Base-by-base conservation (phyloP, 345 rosid species). In the Murraya paniculata region DNA sequence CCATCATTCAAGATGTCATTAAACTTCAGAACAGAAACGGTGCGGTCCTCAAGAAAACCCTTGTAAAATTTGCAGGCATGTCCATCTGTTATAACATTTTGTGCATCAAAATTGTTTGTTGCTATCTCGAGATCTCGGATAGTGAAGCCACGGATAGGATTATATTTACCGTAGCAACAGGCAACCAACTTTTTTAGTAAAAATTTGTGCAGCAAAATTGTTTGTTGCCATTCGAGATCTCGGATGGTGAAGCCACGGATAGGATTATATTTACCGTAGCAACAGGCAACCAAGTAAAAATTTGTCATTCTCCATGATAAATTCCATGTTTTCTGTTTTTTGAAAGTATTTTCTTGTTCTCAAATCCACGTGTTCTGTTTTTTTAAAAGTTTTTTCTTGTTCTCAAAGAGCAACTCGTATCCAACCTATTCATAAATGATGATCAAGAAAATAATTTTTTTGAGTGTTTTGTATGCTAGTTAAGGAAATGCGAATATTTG, bases 41-140 rank as follows among this genome's bases (percentile, higher is more conserved):
- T n/a, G 3, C 41, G 72, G 9, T 56, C 77, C 14, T 45, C 19
- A 7, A 82, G 24, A 65, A 56, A 41, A 35, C 82, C 85, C 0
- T 50, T 56, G 56, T 78, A 70, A 33, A 75, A 64, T 22, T 1
- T 4, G 19, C 71, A 68, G 3, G 0, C 7, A 2, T 0, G 5
- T 2, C 16, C 56, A 2, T 24, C 2, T 38, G 0, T 35, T 36
- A 35, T 14, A 71, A 31, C 25, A 0, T 21, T 50, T 6, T 9
- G 39, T 56, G 27, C 11, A n/a, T 48, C 58, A 33, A 50, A 53
- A 39, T 68, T 68, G 31, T 68, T 68, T 41, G 72, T 68, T 3
- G 74, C 74, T 50, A 9, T 53, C 45, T 31, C 56, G 62, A 55
- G 8, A 7, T 71, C 74, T 19, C 22, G 21, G 8, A 11, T 16